phyloP scores from a whole-genome alignment of 805 yeast genomes.

The Torulaspora quercuum region DNA sequence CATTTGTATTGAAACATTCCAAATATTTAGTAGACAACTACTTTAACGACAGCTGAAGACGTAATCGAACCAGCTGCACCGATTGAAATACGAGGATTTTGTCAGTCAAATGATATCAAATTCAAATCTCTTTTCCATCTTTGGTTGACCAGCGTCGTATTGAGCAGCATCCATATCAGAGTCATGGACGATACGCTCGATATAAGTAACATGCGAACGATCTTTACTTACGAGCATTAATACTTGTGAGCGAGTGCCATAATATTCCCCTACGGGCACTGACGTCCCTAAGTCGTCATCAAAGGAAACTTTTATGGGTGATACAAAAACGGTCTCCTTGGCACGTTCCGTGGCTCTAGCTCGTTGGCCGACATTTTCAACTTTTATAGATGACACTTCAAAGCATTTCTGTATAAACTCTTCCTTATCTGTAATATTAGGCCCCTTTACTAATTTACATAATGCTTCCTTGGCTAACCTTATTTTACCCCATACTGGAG shows the following conservation, averaged over 20 bases:
- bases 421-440: slow-evolving; percentile 33
- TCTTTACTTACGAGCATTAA: slow-evolving; percentile 55
- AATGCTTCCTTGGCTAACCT: slow-evolving; percentile 49
- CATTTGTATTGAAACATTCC: slow-evolving; percentile 60
- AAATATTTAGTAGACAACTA: slow-evolving; percentile 32
- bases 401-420: slow-evolving; percentile 47
- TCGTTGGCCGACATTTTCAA: slow-evolving; percentile 33
- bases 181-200: slow-evolving; percentile 60
- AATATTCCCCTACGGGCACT: slow-evolving; percentile 50
- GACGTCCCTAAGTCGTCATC: slow-evolving; percentile 34
- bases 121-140: slow-evolving; percentile 26
- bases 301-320: slow-evolving; percentile 49
- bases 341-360: slow-evolving; percentile 40
- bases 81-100: background rate
- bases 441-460: slow-evolving; percentile 31
- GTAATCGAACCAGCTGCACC: no score
- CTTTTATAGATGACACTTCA: slow-evolving; percentile 48
- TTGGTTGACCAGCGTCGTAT: slow-evolving; percentile 24
- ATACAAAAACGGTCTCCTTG: slow-evolving; percentile 63
- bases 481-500: slow-evolving; percentile 76
- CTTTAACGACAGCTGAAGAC: slow-evolving; percentile 13
- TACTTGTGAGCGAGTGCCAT: slow-evolving; percentile 89
- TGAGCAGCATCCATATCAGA: slow-evolving; percentile 37
- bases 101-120: slow-evolving; percentile 22
- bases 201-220: slow-evolving; percentile 50